Conservation (phyloP, 1,284 basidiomycete genomes). For the Irpex rosettiformis region DNA sequence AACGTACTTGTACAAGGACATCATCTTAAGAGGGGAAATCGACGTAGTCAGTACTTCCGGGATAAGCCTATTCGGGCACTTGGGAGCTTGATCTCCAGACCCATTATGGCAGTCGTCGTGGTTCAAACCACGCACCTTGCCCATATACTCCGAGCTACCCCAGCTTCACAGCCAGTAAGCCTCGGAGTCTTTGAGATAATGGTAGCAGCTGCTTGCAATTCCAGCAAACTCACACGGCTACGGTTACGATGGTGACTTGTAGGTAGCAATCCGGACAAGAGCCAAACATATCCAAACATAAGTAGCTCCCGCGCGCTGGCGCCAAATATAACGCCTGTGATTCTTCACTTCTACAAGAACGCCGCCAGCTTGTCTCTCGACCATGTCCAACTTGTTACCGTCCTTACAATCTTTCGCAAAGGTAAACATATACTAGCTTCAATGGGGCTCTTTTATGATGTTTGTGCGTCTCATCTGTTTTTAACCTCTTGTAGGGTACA, state of each 20-base stretch:
- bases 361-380: background rate
- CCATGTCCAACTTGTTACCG: conserved; percentile 39
- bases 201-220: background rate
- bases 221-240: background rate
- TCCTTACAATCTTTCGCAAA: conserved; percentile 62
- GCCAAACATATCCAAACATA: background rate
- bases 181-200: background rate
- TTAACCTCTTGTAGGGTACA: conserved; percentile 45
- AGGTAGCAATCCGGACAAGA: too few species aligned
- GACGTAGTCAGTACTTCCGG: too few species aligned
- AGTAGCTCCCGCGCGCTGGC: background rate
- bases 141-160: too few species aligned
- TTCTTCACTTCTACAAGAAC: background rate
- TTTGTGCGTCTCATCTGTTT: background rate
- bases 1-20: too few species aligned
- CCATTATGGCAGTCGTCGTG: background rate
- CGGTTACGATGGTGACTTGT: background rate
- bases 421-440: conserved; percentile 34
- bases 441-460: background rate
- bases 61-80: too few species aligned
- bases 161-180: background rate
- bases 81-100: background rate
- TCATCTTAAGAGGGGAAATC: too few species aligned
- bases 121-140: background rate
- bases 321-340: background rate